A percentile compares a stretch with the other conserved stretches of the same genome.
phyloP scores from a whole-genome alignment of 2,329 filamentous ascomycete species.

The Exophiala alcalophila region DNA sequence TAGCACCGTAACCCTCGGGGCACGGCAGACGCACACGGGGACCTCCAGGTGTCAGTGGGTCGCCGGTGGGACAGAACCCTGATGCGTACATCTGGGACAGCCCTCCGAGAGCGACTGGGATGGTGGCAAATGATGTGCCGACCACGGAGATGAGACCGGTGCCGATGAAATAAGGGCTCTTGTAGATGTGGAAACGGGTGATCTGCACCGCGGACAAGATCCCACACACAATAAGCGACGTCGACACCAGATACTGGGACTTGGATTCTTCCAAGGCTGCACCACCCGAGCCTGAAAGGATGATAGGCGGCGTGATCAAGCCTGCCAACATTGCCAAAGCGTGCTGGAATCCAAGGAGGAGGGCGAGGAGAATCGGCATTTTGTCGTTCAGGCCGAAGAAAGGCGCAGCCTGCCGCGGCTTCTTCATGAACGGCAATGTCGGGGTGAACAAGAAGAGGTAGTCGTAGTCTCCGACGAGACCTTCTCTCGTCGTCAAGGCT shows the following conservation, averaged over 20 bases:
- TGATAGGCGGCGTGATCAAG: constrained; percentile 62
- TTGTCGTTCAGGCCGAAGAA: constrained; percentile 68
- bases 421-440: constrained; percentile 77
- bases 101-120: constrained; percentile 62
- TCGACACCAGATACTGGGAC: constrained; percentile 65
- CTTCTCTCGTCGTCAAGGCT: constrained; percentile 53
- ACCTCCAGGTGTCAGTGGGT: constrained; percentile 35
- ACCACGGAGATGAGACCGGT: constrained; percentile 67
- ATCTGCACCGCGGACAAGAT: constrained; percentile 65
- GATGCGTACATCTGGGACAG: constrained; percentile 61
- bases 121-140: constrained; percentile 65
- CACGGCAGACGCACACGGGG: constrained; percentile 59
- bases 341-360: constrained; percentile 68
- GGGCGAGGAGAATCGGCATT: constrained; percentile 64
- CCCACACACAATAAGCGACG: constrained; percentile 65
- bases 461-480: constrained; percentile 80
- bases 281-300: constrained; percentile 54
- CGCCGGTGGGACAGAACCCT: constrained; percentile 56
- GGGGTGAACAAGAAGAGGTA: constrained; percentile 84
- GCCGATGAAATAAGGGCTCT: constrained; percentile 61
- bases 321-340: constrained; percentile 64
- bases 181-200: constrained; percentile 60
- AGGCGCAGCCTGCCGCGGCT: constrained; percentile 54
- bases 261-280: constrained; percentile 56
- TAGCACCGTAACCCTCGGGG: constrained; percentile 63